These are phyloP conservation scores for Pueraria montana DNA, from an alignment of 306 rosid species.

Conservation along the genomic window DNA sequence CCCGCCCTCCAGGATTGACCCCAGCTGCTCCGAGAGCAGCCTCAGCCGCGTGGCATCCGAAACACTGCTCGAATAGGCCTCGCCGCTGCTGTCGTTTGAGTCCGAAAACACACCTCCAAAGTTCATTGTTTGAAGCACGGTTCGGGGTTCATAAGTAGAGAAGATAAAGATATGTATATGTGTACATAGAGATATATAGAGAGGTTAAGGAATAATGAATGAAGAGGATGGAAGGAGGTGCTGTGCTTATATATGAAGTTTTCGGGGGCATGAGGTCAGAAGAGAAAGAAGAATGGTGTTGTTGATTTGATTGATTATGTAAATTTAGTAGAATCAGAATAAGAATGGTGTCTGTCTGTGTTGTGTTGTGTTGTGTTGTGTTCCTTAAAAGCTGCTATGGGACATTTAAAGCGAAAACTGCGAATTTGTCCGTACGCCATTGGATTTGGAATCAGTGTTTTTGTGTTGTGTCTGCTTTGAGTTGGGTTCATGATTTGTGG, in stretches of 20 bases:
- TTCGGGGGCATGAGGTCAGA: too few species aligned
- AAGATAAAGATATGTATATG: neutral
- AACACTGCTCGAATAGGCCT: neutral
- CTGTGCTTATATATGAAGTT: neutral
- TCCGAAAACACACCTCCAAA: constrained; percentile 30
- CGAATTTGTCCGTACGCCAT: neutral
- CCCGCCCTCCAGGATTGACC: constrained; percentile 39
- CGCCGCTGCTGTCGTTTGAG: constrained; percentile 56
- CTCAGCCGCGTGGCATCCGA: constrained; percentile 42
- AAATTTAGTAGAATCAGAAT: neutral
- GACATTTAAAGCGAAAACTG: neutral
- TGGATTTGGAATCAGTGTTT: neutral
- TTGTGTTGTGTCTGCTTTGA: neutral
- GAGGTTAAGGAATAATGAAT: neutral
- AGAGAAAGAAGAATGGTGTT: neutral
- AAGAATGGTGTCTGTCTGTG: neutral
- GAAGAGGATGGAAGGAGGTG: too few species aligned
- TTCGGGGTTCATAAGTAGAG: neutral
- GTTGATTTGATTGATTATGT: too few species aligned
- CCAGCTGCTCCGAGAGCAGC: constrained; percentile 61
- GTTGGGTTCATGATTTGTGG: neutral
- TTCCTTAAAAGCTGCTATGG: neutral
- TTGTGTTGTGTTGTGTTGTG: neutral
- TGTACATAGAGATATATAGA: neutral
- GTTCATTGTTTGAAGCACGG: neutral